Percentiles rank a stretch among this genome's conserved stretches.
phyloP scores from a whole-genome alignment of 495 filamentous ascomycete species.

The Neurospora sp. region DNA sequence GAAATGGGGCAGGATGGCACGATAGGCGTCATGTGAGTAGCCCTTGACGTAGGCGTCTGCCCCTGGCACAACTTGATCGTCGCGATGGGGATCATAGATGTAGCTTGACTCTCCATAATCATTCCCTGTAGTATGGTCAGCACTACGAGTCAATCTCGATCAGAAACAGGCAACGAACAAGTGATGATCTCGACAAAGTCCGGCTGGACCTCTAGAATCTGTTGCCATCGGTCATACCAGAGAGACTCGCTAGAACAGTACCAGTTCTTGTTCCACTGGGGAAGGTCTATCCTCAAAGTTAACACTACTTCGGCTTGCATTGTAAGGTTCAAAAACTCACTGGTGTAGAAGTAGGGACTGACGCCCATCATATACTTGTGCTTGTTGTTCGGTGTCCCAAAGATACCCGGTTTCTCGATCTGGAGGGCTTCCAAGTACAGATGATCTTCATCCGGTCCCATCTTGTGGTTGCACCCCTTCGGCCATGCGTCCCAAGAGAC shows the following conservation, averaged over 20 bases:
- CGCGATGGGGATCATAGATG: conserved; percentile 45
- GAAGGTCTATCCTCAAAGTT: conserved; percentile 42
- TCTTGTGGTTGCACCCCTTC: conserved; percentile 40
- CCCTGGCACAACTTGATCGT: conserved; percentile 38
- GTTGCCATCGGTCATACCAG: conserved; percentile 67
- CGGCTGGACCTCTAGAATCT: conserved; percentile 53
- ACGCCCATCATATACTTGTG: conserved; percentile 66
- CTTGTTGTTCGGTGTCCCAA: not conserved
- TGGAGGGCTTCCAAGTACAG: conserved; percentile 38
- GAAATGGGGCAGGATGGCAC: conserved; percentile 49
- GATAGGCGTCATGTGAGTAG: conserved; percentile 29
- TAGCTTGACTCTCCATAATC: conserved; percentile 73
- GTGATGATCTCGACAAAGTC: conserved; percentile 53
- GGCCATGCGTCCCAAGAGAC: conserved; percentile 72
- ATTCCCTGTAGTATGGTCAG: conserved; percentile 48
- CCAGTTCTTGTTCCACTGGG: conserved; percentile 65
- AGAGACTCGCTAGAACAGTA: conserved; percentile 59
- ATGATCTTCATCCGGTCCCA: conserved; percentile 42
- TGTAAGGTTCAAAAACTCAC: conserved; percentile 16
- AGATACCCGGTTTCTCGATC: conserved; percentile 31
- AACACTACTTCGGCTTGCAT: not conserved
- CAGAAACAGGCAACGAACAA: conserved; percentile 8
- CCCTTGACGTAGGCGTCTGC: conserved; percentile 39
- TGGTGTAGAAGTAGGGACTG: conserved; percentile 63
- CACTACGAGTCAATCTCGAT: not conserved